phyloP scores from a whole-genome alignment of 2,329 filamentous ascomycete species.

The Coniochaeta ligniaria region DNA sequence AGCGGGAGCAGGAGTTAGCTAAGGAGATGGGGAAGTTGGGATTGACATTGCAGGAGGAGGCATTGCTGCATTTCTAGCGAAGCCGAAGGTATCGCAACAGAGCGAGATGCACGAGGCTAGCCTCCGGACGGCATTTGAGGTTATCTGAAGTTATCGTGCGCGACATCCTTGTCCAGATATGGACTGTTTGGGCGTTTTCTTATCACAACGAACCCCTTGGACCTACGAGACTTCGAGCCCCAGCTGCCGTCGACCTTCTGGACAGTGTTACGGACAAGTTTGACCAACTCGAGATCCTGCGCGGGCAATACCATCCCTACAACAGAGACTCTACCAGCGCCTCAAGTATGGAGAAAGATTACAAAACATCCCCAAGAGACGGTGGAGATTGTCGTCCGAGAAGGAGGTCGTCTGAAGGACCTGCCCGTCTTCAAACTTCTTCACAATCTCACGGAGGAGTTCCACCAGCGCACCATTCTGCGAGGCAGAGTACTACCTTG shows the following conservation, averaged over 20 bases:
- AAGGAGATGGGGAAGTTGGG: too few species aligned
- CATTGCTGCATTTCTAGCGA: too few species aligned
- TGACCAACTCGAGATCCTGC: not conserved
- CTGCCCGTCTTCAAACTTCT: too few species aligned
- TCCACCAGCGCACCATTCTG: too few species aligned
- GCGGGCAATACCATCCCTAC: not conserved
- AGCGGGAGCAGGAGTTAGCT: too few species aligned
- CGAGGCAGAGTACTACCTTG: too few species aligned
- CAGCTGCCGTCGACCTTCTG: not conserved
- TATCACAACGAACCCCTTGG: not conserved
- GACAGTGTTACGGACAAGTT: not conserved
- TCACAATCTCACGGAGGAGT: too few species aligned
- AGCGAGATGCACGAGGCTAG: not conserved
- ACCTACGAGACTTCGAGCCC: not conserved
- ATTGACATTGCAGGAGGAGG: too few species aligned
- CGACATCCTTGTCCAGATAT: not conserved
- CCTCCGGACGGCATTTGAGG: not conserved
- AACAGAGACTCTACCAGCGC: not conserved
- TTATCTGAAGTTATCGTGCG: not conserved
- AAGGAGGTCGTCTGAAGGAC: too few species aligned
- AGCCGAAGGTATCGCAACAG: too few species aligned
- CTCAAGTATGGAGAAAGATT: too few species aligned
- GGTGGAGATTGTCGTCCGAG: not conserved
- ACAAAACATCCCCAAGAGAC: too few species aligned
- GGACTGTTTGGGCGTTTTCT: not conserved